Percentiles rank a stretch among this genome's conserved stretches.
Evolutionary conservation across 1,284 basidiomycete species (phyloP).

Genomic region (Neonothopanus nambi): DNA sequence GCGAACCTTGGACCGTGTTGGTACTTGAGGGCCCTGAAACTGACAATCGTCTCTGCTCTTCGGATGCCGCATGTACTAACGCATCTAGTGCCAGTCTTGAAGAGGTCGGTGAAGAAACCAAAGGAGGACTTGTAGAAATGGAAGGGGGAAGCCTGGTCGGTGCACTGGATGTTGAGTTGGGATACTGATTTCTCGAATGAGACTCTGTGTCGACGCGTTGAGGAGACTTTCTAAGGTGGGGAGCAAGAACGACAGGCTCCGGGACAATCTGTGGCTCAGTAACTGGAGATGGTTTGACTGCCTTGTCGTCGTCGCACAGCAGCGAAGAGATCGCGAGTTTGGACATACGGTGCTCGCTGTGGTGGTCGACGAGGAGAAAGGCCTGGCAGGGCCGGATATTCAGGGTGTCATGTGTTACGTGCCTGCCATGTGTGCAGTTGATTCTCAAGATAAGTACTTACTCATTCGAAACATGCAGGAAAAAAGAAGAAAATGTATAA

Average conservation of each 20-base stretch:
- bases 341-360: slow-evolving; percentile 50
- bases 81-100: slow-evolving; percentile 31
- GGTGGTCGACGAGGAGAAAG: slow-evolving; percentile 19
- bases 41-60: slow-evolving; percentile 31
- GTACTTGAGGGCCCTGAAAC: slow-evolving; percentile 16
- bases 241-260: slow-evolving; percentile 38
- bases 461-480: no score
- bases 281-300: slow-evolving; percentile 10
- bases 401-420: slow-evolving; percentile 12
- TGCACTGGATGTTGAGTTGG: not conserved
- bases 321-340: slow-evolving; percentile 73
- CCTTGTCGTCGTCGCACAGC: slow-evolving; percentile 52
- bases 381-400: slow-evolving; percentile 11
- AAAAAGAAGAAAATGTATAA: no score
- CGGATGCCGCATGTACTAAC: slow-evolving; percentile 38
- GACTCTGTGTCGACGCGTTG: slow-evolving; percentile 18
- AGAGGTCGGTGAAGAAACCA: slow-evolving; percentile 1
- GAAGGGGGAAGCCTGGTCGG: not conserved
- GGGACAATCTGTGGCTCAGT: slow-evolving; percentile 24
- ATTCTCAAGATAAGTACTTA: no score
- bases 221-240: slow-evolving; percentile 31
- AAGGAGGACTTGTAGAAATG: not conserved
- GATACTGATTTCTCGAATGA: slow-evolving; percentile 13
- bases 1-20: slow-evolving; percentile 12
- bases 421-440: no score